Base-by-base conservation (phyloP, 1,139 yeast genomes). In the Petasospora fabianii region DNA sequence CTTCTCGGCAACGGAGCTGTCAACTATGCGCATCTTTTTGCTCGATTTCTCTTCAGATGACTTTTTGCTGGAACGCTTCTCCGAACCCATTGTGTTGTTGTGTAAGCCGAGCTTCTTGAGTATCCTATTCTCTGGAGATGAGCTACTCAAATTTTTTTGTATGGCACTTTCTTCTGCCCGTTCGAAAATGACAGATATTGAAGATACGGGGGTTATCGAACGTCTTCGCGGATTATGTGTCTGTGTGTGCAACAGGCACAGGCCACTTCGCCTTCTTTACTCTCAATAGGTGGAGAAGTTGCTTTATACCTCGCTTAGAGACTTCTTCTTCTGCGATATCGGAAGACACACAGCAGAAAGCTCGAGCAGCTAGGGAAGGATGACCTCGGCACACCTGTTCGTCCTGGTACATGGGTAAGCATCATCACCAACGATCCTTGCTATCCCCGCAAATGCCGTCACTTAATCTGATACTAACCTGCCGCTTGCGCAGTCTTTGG, bases 391-490 rank as follows among this genome's bases (percentile, higher is more conserved):
- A 21, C 96, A 87, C 57, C 63, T 88, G 33, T 79, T 86, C 54
- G 84, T 87, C 14, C 64, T 88, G n/a, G 71, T 85, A 26, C 96
- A 88, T 60, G 96, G 96, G 56, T 67, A 54, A 26, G 71, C n/a
- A n/a, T n/a, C n/a, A n/a, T n/a, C n/a, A n/a, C n/a, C n/a, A n/a
- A n/a, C n/a, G n/a, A n/a, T n/a, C n/a, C n/a, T n/a, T n/a, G n/a
- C n/a, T n/a, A n/a, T n/a, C n/a, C n/a, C n/a, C n/a, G n/a, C n/a
- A n/a, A n/a, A n/a, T n/a, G n/a, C n/a, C n/a, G n/a, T n/a, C n/a
- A n/a, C n/a, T n/a, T n/a, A n/a, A n/a, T n/a, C n/a, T n/a, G n/a
- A n/a, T n/a, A n/a, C n/a, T n/a, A n/a, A n/a, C n/a, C n/a, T n/a
- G n/a, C n/a, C n/a, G n/a, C n/a, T n/a, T n/a, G n/a, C n/a, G n/a